Percentiles rank a stretch among this genome's conserved stretches.
Conservation (phyloP, 768 basidiomycete species). For the Lactarius trivialis region DNA sequence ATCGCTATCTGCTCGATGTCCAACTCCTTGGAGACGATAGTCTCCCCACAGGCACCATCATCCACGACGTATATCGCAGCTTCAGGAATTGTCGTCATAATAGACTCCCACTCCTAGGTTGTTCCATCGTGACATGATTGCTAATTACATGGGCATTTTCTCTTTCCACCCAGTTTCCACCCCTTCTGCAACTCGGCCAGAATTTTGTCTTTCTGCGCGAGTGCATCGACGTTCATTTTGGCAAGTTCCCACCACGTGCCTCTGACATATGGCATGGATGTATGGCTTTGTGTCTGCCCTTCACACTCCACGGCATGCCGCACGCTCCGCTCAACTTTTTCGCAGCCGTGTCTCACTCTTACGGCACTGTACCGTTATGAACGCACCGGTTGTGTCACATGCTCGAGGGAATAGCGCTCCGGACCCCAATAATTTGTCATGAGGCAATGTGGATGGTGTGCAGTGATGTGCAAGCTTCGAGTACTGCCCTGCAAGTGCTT, state of each 20-base stretch:
- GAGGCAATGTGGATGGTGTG: background rate
- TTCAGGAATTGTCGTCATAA: background rate
- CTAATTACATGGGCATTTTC: no score
- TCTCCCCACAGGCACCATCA: background rate
- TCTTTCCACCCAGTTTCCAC: no score
- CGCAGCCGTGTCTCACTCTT: slow-evolving; percentile 83
- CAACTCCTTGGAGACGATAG: no score
- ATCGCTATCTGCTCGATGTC: background rate
- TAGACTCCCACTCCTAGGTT: no score
- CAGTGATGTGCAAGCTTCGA: background rate
- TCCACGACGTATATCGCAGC: background rate
- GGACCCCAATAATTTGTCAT: background rate
- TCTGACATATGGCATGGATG: slow-evolving; percentile 7
- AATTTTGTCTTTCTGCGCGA: background rate
- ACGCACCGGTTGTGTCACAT: background rate
- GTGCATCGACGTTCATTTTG: background rate
- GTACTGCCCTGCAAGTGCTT: background rate
- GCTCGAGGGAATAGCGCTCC: background rate
- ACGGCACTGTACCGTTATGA: slow-evolving; percentile 55
- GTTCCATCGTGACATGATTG: no score
- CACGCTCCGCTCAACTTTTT: slow-evolving; percentile 81
- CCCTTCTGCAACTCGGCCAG: no score
- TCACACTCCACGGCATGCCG: slow-evolving; percentile 51
- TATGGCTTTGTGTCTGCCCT: slow-evolving; percentile 15
- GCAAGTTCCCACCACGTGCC: background rate